phyloP scores from a whole-genome alignment of 108 stramenopile genomes.

The Chaetoceros muelleri region DNA sequence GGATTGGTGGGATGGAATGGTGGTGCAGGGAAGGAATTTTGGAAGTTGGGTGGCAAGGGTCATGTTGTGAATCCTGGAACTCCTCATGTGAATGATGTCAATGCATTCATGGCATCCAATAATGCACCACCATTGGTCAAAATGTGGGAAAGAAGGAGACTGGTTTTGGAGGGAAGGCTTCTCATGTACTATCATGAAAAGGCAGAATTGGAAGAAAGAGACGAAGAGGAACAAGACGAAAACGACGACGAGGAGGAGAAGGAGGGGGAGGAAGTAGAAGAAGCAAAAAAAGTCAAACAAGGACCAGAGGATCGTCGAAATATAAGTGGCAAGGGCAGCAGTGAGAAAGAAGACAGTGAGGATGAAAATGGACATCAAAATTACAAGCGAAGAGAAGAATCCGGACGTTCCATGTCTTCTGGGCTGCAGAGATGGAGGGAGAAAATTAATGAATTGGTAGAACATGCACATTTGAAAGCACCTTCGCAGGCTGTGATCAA shows the following conservation, averaged over 20 bases:
- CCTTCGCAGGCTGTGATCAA: not conserved
- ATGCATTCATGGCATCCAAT: too few species aligned
- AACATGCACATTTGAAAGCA: not conserved
- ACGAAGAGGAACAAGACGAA: slow-evolving; percentile 14
- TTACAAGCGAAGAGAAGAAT: not conserved
- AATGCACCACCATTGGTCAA: too few species aligned
- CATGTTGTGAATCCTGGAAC: not conserved
- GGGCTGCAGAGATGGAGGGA: not conserved
- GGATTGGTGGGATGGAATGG: too few species aligned
- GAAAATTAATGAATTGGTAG: not conserved
- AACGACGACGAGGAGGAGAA: not conserved
- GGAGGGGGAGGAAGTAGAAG: slow-evolving; percentile 1
- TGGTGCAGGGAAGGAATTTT: too few species aligned
- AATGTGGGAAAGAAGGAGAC: slow-evolving; percentile 56
- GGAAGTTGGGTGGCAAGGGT: not conserved
- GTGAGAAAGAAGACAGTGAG: not conserved
- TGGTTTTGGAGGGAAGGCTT: slow-evolving; percentile 34
- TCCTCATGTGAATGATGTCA: not conserved
- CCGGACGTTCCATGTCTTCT: not conserved
- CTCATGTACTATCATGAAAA: slow-evolving; percentile 36
- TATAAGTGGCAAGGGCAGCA: not conserved
- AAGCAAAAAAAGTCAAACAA: not conserved
- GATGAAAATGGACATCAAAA: not conserved
- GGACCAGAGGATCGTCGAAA: not conserved
- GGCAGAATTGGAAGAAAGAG: not conserved